Conservation (phyloP, 2,329 filamentous ascomycete species). For the Penicillium corylophilum region DNA sequence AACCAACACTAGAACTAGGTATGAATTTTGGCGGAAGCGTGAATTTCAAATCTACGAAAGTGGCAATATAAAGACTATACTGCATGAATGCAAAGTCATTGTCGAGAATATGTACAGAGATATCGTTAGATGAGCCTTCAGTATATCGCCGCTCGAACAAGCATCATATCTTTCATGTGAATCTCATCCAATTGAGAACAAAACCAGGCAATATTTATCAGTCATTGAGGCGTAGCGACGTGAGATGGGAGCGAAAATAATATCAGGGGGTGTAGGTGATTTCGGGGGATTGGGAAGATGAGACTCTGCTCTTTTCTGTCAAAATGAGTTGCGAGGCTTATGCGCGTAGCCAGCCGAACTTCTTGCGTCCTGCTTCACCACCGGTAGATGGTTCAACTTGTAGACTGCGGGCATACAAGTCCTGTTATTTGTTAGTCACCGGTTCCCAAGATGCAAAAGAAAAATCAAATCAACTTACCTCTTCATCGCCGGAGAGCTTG, state of each 20-base stretch:
- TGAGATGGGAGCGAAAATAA: conserved; percentile 18
- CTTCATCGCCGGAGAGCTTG: conserved; percentile 78
- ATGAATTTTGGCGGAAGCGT: not conserved
- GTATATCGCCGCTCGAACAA: conserved; percentile 11
- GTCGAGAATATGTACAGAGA: conserved; percentile 18
- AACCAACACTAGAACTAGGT: no score
- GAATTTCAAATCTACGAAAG: not conserved
- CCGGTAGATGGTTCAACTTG: conserved; percentile 51
- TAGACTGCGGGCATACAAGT: conserved; percentile 59
- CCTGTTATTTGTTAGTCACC: conserved; percentile 39
- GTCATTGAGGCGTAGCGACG: conserved; percentile 29
- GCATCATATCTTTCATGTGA: conserved; percentile 7
- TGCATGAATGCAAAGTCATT: not conserved
- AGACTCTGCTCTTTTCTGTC: not conserved
- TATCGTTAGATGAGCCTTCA: conserved; percentile 11
- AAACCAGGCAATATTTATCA: conserved; percentile 19
- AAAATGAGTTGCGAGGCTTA: conserved; percentile 15
- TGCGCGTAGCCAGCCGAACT: conserved; percentile 45
- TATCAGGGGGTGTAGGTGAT: not conserved
- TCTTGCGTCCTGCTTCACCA: conserved; percentile 39
- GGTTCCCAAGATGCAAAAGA: not conserved
- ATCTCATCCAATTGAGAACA: conserved; percentile 1
- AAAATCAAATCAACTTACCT: conserved; percentile 58
- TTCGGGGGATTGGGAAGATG: not conserved
- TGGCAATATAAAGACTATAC: not conserved